phyloP scores from a whole-genome alignment of 169 alveolate species.

The Plasmodium gallinaceum region DNA sequence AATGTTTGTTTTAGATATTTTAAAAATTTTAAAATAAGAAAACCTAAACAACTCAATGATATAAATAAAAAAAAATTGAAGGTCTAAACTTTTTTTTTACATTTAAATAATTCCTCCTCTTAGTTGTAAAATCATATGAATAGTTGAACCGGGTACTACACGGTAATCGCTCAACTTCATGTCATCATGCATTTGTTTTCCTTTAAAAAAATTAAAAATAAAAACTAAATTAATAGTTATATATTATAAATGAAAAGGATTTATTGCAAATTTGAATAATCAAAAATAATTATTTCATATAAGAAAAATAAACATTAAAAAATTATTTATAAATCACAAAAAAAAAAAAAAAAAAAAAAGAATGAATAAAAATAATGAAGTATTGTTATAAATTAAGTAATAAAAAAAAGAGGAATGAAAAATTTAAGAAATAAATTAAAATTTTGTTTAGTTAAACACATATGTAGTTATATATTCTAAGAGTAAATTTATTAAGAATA shows the following conservation, averaged over 20 bases:
- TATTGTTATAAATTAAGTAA: neutral
- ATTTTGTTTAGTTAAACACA: neutral
- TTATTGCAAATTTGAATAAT: neutral
- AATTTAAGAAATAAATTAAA: no score
- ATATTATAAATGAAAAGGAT: conserved; percentile 2
- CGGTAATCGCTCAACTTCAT: conserved; percentile 92
- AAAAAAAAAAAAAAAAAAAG: neutral
- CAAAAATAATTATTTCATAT: no score
- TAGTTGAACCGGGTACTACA: conserved; percentile 95
- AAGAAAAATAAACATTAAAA: neutral
- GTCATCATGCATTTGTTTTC: conserved; percentile 94
- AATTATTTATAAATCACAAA: neutral
- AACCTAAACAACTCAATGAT: no score
- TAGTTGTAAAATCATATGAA: conserved; percentile 96
- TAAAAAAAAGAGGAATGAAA: no score
- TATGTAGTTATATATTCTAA: neutral
- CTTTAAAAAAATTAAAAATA: conserved; percentile 55
- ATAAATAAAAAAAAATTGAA: no score
- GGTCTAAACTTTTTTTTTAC: neutral
- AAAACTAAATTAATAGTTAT: neutral
- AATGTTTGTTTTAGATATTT: no score
- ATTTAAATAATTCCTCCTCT: conserved; percentile 88
- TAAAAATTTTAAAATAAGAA: no score
- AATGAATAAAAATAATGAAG: neutral
- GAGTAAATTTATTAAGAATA: neutral